These are phyloP conservation scores for Crucihimalaya himalaica DNA, from an alignment of 345 rosid genomes.

Conservation along the genomic window DNA sequence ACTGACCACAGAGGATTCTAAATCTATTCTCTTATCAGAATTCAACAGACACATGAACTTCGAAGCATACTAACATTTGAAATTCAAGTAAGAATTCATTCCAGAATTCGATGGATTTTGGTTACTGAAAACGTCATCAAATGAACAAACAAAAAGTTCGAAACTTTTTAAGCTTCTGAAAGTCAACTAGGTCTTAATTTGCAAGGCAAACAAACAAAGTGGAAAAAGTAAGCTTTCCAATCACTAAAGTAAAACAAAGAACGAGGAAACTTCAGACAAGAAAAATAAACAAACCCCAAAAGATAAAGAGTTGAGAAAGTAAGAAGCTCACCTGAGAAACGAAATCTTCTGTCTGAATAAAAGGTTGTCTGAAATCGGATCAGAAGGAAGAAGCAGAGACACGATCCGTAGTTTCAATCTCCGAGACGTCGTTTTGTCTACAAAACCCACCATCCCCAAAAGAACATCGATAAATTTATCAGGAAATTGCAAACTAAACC, in stretches of 20 bases:
- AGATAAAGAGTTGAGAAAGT: constrained; percentile 23
- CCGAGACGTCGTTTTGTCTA: constrained; percentile 41
- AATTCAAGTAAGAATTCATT: not conserved
- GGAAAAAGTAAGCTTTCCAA: constrained; percentile 28
- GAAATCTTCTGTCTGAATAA: constrained; percentile 33
- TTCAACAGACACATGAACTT: not conserved
- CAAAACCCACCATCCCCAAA: constrained; percentile 38
- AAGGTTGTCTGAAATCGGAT: constrained; percentile 41
- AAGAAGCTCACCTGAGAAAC: constrained; percentile 33
- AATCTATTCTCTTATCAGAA: not conserved
- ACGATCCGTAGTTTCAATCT: constrained; percentile 40
- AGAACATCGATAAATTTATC: constrained; percentile 28
- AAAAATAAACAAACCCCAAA: not conserved
- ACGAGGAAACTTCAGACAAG: constrained; percentile 17
- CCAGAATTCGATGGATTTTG: not conserved
- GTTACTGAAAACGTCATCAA: constrained; percentile 17
- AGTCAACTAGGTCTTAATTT: constrained; percentile 34
- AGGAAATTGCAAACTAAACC: constrained; percentile 8
- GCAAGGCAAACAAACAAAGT: constrained; percentile 18
- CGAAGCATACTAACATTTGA: not conserved
- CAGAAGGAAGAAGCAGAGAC: constrained; percentile 38
- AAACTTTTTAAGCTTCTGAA: constrained; percentile 19
- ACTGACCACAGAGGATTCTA: not conserved
- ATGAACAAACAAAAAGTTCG: constrained; percentile 7
- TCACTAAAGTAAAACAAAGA: constrained; percentile 23